Evolutionary conservation across 805 yeast species (phyloP).

Genomic region (Saccharomycopsis sp.): DNA sequence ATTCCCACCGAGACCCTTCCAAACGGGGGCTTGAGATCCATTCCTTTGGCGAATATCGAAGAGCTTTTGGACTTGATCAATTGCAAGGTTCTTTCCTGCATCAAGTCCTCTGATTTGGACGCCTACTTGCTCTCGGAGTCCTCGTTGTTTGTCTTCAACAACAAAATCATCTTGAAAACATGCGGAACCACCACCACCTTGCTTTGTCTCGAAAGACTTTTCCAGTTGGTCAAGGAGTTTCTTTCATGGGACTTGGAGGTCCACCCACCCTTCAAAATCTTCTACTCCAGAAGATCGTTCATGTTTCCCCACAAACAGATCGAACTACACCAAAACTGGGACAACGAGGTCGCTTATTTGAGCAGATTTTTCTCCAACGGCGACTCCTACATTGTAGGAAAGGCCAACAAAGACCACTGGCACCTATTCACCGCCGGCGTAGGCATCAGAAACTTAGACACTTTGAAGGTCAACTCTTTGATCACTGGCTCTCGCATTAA

Average conservation of each 20-base stretch:
- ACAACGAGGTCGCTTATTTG: constrained; percentile 64
- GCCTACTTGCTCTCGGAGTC: constrained; percentile 86
- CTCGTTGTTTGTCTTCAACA: constrained; percentile 81
- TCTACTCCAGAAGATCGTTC: constrained; percentile 86
- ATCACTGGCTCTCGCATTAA: constrained; percentile 14
- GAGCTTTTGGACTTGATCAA: constrained; percentile 70
- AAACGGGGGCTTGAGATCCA: constrained; percentile 43
- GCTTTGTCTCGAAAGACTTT: constrained; percentile 61
- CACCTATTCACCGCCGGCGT: constrained; percentile 65
- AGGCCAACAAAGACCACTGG: constrained; percentile 82
- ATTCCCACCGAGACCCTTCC: constrained; percentile 43
- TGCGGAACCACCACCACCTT: constrained; percentile 95
- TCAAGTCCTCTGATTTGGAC: constrained; percentile 58
- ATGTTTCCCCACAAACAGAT: constrained; percentile 87
- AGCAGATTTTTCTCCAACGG: constrained; percentile 59
- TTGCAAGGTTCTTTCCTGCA: constrained; percentile 82
- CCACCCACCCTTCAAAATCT: constrained; percentile 53
- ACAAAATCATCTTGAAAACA: constrained; percentile 81
- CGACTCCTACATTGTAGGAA: constrained; percentile 71
- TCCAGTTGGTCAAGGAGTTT: constrained; percentile 40
- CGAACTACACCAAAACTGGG: constrained; percentile 80
- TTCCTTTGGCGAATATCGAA: constrained; percentile 66
- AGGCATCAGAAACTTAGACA: constrained; percentile 21
- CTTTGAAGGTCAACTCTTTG: constrained; percentile 9
- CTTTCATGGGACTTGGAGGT: constrained; percentile 35